Conservation (phyloP, 2,329 filamentous ascomycete species). For the Exophiala lecanii-corni region DNA sequence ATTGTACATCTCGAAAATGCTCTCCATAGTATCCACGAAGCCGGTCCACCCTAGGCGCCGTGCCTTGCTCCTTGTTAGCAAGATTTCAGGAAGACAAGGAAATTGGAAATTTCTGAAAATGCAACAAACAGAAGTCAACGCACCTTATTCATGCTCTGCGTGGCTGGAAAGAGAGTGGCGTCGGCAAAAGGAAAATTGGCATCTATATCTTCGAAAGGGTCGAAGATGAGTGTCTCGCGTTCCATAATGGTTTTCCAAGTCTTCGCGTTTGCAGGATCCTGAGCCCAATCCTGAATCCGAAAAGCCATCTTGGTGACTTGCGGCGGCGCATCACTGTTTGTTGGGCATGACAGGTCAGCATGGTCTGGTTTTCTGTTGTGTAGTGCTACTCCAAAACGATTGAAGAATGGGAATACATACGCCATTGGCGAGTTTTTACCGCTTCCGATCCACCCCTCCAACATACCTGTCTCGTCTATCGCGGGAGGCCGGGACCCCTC, state of each 20-base stretch:
- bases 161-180: constrained; percentile 5
- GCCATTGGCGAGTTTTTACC: constrained; percentile 30
- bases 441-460: constrained; percentile 1
- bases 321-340: too few relatives aligned
- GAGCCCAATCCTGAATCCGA: constrained; percentile 43
- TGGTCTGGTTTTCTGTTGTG: too few relatives aligned
- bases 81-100: background rate
- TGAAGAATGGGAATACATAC: too few relatives aligned
- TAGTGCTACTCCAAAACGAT: too few relatives aligned
- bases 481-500: constrained; percentile 30
- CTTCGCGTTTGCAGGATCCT: constrained; percentile 37
- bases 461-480: constrained; percentile 10
- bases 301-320: constrained; percentile 36
- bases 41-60: constrained; percentile 18
- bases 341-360: too few relatives aligned
- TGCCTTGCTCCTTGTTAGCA: constrained; percentile 17
- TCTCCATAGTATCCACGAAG: constrained; percentile 20
- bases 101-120: too few relatives aligned
- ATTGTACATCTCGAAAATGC: constrained; percentile 18
- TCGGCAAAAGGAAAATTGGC: constrained; percentile 17
- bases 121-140: too few relatives aligned
- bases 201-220: constrained; percentile 18
- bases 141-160: too few relatives aligned
- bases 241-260: constrained; percentile 43
- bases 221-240: constrained; percentile 30